Evolutionary conservation across 192 early-diverging fungal species (phyloP).

Genomic region (Haplosporangium gracile): DNA sequence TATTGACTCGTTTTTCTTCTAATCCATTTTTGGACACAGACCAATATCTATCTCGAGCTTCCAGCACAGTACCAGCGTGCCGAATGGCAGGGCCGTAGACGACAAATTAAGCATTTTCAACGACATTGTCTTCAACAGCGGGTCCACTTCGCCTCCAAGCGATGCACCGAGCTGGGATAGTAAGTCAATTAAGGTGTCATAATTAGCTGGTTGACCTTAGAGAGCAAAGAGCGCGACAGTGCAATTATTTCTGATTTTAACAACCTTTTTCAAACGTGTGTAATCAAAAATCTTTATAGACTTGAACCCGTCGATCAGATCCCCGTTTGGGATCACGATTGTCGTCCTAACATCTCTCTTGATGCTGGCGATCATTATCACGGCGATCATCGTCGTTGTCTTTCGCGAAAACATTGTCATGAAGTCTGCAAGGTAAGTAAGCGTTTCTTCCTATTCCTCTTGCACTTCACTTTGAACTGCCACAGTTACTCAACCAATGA

Average conservation of each 20-base stretch:
- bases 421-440: conserved; percentile 42
- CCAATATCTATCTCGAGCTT: conserved; percentile 28
- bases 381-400: conserved; percentile 21
- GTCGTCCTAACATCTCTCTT: conserved; percentile 15
- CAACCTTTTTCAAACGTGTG: neutral
- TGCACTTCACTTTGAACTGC: neutral
- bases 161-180: conserved; percentile 20
- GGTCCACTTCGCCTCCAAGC: conserved; percentile 11
- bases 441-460: neutral
- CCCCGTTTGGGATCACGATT: conserved; percentile 13
- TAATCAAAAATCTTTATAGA: neutral
- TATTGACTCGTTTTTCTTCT: neutral
- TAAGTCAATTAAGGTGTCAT: neutral
- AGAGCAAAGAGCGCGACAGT: neutral
- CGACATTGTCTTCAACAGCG: conserved; percentile 24
- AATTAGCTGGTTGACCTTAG: neutral
- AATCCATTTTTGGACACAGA: neutral
- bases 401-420: conserved; percentile 38
- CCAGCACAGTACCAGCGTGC: conserved; percentile 22
- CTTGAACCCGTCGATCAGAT: neutral
- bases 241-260: neutral
- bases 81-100: conserved; percentile 1
- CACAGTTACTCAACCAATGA: neutral
- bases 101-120: neutral
- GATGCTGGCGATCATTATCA: conserved; percentile 2